These are phyloP conservation scores for Verticillium isaacii DNA, from an alignment of 2,329 filamentous ascomycete genomes.

Conservation along the genomic window DNA sequence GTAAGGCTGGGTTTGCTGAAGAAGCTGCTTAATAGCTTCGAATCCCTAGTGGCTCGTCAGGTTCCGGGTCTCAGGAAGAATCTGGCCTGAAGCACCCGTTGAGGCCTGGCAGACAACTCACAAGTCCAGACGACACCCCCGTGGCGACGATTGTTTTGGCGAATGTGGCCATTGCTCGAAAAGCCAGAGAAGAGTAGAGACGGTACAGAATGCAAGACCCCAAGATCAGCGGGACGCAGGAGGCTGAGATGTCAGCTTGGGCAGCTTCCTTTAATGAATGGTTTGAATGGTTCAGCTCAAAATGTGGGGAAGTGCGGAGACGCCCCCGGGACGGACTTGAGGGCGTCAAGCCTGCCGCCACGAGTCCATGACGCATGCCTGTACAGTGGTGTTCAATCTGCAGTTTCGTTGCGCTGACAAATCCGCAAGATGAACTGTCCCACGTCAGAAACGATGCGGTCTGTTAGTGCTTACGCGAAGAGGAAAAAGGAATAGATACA, in stretches of 20 bases:
- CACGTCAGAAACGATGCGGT: background rate
- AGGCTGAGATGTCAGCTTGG: background rate
- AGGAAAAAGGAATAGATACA: background rate
- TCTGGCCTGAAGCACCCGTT: background rate
- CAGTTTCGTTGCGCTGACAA: background rate
- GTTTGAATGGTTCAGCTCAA: background rate
- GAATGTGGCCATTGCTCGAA: slow-evolving; percentile 27
- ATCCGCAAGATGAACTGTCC: background rate
- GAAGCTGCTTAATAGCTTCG: slow-evolving; percentile 47
- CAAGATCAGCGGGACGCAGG: background rate
- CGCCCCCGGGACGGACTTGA: background rate
- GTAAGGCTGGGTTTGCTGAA: slow-evolving; percentile 38
- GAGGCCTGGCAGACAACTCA: slow-evolving; percentile 18
- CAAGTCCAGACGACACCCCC: slow-evolving; percentile 43
- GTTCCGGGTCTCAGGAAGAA: background rate
- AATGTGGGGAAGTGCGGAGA: background rate
- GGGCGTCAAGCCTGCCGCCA: background rate
- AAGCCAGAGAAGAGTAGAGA: background rate
- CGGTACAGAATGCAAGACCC: background rate
- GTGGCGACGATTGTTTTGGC: slow-evolving; percentile 47
- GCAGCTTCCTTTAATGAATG: background rate
- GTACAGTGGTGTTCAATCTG: background rate
- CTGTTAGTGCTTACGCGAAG: background rate
- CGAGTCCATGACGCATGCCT: background rate
- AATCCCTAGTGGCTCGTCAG: slow-evolving; percentile 36